These are phyloP conservation scores for Lophiotrema nucula DNA, from an alignment of 495 filamentous ascomycete genomes.

Conservation along the genomic window DNA sequence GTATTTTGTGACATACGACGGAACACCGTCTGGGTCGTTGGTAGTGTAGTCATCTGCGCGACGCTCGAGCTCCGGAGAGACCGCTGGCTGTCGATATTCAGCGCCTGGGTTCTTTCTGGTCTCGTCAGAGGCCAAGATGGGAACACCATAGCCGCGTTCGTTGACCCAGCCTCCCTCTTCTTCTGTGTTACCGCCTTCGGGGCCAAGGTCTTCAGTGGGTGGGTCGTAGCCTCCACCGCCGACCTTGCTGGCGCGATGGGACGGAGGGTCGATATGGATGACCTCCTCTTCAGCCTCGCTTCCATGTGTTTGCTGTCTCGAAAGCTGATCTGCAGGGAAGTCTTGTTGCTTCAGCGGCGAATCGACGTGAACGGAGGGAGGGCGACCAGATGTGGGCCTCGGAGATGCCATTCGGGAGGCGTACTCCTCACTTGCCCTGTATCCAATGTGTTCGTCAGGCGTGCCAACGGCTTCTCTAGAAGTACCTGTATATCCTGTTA, in stretches of 20 bases:
- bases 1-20: slow-evolving; percentile 49
- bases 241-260: slow-evolving; percentile 59
- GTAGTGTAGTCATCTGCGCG: slow-evolving; percentile 55
- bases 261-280: slow-evolving; percentile 77
- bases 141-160: slow-evolving; percentile 59
- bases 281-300: slow-evolving; percentile 56
- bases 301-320: slow-evolving; percentile 41
- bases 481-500: slow-evolving; percentile 36
- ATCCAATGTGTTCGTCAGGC: slow-evolving; percentile 64
- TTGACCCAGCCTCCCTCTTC: slow-evolving; percentile 51
- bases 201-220: slow-evolving; percentile 46
- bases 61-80: slow-evolving; percentile 64
- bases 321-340: slow-evolving; percentile 46
- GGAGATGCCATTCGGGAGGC: slow-evolving; percentile 68
- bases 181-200: slow-evolving; percentile 49
- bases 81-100: slow-evolving; percentile 67
- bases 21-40: slow-evolving; percentile 39
- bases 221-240: slow-evolving; percentile 51
- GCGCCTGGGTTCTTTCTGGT: slow-evolving; percentile 71
- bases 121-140: slow-evolving; percentile 91
- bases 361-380: slow-evolving; percentile 47
- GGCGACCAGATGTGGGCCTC: slow-evolving; percentile 48
- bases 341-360: slow-evolving; percentile 59
- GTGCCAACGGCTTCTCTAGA: slow-evolving; percentile 39
- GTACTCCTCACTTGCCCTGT: slow-evolving; percentile 76